Percentiles rank a stretch among this genome's conserved stretches.
phyloP scores from a whole-genome alignment of 305 asterid species.

The Euphrasia arctica region DNA sequence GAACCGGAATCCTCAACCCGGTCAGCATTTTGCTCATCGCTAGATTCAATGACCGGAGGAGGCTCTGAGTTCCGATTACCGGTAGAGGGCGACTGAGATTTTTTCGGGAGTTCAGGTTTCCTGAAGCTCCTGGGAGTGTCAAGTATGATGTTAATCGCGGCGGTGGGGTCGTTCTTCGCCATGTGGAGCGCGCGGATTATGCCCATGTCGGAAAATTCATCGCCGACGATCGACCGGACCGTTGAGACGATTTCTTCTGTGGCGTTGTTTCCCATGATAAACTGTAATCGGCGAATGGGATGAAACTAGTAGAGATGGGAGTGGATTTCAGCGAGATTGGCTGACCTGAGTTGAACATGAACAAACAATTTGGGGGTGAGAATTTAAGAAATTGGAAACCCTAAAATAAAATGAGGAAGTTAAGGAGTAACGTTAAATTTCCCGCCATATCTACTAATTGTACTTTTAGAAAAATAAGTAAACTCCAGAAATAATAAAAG shows the following conservation, averaged over 20 bases:
- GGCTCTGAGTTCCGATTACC: constrained; percentile 27
- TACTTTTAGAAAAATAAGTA: too few relatives aligned
- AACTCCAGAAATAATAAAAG: too few relatives aligned
- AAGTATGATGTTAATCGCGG: constrained; percentile 88
- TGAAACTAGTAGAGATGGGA: neutral
- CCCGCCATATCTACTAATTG: too few relatives aligned
- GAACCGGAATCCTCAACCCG: constrained; percentile 22
- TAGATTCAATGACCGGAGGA: constrained; percentile 18
- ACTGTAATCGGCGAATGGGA: constrained; percentile 15
- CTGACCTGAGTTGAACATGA: constrained; percentile 9
- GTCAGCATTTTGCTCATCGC: constrained; percentile 21
- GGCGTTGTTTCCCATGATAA: constrained; percentile 60
- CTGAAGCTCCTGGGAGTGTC: constrained; percentile 62
- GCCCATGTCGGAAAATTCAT: constrained; percentile 74
- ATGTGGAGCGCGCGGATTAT: constrained; percentile 90
- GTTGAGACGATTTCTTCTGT: constrained; percentile 64
- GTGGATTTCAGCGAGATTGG: constrained; percentile 5
- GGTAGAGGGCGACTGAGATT: constrained; percentile 33
- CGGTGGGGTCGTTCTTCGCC: constrained; percentile 90
- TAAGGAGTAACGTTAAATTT: too few relatives aligned
- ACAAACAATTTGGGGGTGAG: constrained; percentile 20
- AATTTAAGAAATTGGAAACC: constrained; percentile 27
- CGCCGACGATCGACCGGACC: constrained; percentile 80
- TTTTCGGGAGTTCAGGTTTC: constrained; percentile 39
- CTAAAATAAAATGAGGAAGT: constrained; percentile 22